phyloP scores from a whole-genome alignment of 1,284 basidiomycete genomes.

The Rhodotorula sp. region DNA sequence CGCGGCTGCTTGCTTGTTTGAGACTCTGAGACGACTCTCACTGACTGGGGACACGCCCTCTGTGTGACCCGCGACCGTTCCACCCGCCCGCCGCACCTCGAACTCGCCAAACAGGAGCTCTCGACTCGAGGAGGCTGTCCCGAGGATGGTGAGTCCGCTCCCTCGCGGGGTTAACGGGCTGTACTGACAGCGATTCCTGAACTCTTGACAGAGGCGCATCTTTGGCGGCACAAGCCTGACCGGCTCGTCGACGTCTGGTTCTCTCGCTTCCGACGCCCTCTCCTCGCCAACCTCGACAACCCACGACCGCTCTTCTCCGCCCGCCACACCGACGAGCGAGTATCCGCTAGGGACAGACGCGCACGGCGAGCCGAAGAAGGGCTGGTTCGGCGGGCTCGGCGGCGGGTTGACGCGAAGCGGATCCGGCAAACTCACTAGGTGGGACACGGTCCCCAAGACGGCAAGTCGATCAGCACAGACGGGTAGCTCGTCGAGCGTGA shows the following conservation, averaged over 20 bases:
- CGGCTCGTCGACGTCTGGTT: slow-evolving; percentile 17
- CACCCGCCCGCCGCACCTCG: no score
- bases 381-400: slow-evolving; percentile 23
- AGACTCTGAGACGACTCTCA: no score
- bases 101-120: no score
- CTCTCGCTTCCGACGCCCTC: slow-evolving; percentile 20
- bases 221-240: slow-evolving; percentile 16
- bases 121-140: no score
- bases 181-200: neutral
- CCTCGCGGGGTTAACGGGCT: neutral
- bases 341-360: neutral
- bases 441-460: no score
- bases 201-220: slow-evolving; percentile 16
- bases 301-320: slow-evolving; percentile 4
- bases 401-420: neutral
- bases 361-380: slow-evolving; percentile 1
- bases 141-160: neutral
- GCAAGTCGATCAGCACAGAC: neutral
- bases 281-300: slow-evolving; percentile 12
- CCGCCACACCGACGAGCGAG: neutral
- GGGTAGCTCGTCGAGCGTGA: neutral
- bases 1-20: no score
- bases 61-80: no score
- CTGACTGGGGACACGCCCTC: no score
- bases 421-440: neutral